These are phyloP conservation scores for bread wheat (Triticum aestivum) DNA, from an alignment of 176 grass and related monocot genomes.

Conservation along the genomic window DNA sequence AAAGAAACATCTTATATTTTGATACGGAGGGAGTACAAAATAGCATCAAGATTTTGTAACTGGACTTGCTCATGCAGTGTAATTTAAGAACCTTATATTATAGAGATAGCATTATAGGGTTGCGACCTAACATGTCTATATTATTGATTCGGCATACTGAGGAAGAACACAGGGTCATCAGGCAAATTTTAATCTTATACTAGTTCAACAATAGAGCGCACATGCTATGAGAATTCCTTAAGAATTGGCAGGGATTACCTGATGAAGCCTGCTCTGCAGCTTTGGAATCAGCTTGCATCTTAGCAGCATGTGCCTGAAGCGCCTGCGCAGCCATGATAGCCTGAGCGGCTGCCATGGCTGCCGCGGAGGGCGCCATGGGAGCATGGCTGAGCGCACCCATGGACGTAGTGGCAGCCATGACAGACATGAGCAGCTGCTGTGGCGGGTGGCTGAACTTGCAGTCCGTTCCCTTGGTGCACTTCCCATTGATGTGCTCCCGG, in stretches of 20 bases:
- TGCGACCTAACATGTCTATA: not conserved
- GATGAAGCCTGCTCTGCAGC: slow-evolving; percentile 46
- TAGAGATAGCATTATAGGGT: not conserved
- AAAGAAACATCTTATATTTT: no score
- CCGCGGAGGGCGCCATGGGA: slow-evolving; percentile 82
- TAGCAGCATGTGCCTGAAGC: slow-evolving; percentile 79
- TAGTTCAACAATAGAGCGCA: slow-evolving; percentile 1
- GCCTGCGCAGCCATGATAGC: slow-evolving; percentile 92
- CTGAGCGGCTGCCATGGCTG: slow-evolving; percentile 95
- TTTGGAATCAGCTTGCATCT: slow-evolving; percentile 63
- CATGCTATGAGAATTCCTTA: not conserved
- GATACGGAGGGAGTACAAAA: not conserved
- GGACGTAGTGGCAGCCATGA: slow-evolving; percentile 56
- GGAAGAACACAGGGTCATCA: not conserved
- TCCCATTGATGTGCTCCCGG: slow-evolving; percentile 68
- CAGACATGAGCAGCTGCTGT: slow-evolving; percentile 74
- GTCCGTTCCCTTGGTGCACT: slow-evolving; percentile 53
- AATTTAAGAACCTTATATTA: not conserved
- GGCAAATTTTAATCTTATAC: not conserved
- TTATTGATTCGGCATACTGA: not conserved
- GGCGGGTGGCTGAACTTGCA: slow-evolving; percentile 83
- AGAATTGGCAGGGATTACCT: slow-evolving; percentile 21
- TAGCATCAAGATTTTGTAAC: not conserved
- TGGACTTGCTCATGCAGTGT: not conserved
- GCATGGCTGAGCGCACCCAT: slow-evolving; percentile 61